Evolutionary conservation across 495 filamentous ascomycete species (phyloP), one percentile per base, ranked within the genome.

Genomic region (Tirmania nivea): DNA sequence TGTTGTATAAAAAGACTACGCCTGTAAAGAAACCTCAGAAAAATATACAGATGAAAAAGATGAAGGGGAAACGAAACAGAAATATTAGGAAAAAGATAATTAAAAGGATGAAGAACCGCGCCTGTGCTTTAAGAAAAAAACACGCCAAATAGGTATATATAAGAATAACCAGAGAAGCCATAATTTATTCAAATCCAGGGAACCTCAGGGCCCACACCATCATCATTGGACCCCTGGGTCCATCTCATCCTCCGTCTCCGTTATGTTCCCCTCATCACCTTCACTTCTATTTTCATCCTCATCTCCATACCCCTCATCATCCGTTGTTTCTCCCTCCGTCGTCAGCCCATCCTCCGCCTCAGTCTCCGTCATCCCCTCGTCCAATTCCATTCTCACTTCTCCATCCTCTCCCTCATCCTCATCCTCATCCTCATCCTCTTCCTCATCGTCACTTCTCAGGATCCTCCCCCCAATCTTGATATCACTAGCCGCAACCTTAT

Each of bases 401-500:
- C 60, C 59, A 53, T 52, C 51, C 51, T 55, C 62, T 45, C 50
- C 60, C n/a, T 21, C 36, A 12, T 34, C 35, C 17, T 58, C 57
- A 36, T 60, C 54, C 3, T 47, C 59, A 48, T 64, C 62, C 12
- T 59, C 62, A 5, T 49, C 52, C 35, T 55, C 75, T 9, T 73
- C 72, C 11, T 81, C 65, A 19, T 81, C 80, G 52, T 83, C 76
- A 0, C 78, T 76, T 1, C 69, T 68, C 3, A 97, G 70, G 4
- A 97, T 83, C 19, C 86, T 73, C 0, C 90, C 90, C 5, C 86
- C 82, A 12, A 90, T 63, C 60, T 82, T 75, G n/a, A 93, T 69
- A 58, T 94, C 86, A 56, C 75, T 80, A 17, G 80, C 74, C 10
- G 73, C 73, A 16, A 94, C 82, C 37, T 75, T 71, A 59, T 90